Base-by-base conservation (phyloP, 2,329 filamentous ascomycete genomes). In the Stachybotrys chartarum region DNA sequence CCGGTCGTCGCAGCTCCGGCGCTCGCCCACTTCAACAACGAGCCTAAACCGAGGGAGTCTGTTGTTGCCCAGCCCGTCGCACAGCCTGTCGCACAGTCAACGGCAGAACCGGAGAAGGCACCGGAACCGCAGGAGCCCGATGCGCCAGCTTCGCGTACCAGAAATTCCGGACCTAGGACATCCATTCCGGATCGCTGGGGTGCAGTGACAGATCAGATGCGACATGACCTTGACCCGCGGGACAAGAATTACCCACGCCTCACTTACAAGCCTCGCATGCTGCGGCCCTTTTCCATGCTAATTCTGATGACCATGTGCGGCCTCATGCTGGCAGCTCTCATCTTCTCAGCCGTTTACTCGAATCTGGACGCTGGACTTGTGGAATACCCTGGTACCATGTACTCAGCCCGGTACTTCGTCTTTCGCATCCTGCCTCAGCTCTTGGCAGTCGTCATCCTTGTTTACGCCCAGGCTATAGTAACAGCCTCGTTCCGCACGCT, bases 391-490 rank as follows among this genome's bases (percentile, higher is more conserved):
- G 79, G 79, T 50, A 77, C 73, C 32, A 86, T 91, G 56, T 87
- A 88, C 58, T 87, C 86, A 52, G 79, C 79, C 8, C 80, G 85
- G 60, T 96, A 95, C 71, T 96, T 97, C 68, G 71, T 95, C 50
- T 94, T 96, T 69, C 83, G 91, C 58, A 90, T 96, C 60, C 74
- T 97, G 1, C 92, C 93, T 2, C 90, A 91, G 55, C 74, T 96
- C 0, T 66, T 95, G 14, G 90, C 86, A 0, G 84, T 84, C 18
- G 61, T 86, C 12, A 73, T 96, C 42, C 77, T 94, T 50, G 69
- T 97, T 7, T 96, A 90, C 77, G 80, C 90, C 1, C 86, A 96
- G 63, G 82, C 85, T 60, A 76, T 96, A 45, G 81, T 91, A 61
- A 78, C 81, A 1, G 84, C 91, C 3, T 80, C 91, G n/a, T 84